Evolutionary conservation across 1,284 basidiomycete species (phyloP).

Genomic region (Sporisorium sorghi): DNA sequence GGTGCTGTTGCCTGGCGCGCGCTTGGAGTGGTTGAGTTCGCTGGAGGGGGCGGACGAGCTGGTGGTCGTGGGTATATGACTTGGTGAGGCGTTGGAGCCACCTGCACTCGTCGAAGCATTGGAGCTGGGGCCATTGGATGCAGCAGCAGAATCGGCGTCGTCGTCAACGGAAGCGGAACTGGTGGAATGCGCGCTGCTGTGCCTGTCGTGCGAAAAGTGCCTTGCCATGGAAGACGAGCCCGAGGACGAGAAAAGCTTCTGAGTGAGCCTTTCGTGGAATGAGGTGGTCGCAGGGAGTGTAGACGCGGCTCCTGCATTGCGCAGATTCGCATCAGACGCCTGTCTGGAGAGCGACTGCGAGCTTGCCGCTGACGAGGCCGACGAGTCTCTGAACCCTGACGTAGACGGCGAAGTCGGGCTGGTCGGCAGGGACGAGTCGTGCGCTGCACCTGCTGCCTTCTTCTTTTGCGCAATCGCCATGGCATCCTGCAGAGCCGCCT

Average conservation of each 20-base stretch:
- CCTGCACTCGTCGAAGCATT: neutral
- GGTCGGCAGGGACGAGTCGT: constrained; percentile 25
- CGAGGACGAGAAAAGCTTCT: constrained; percentile 45
- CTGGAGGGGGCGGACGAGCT: constrained; percentile 1
- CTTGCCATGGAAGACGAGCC: constrained; percentile 32
- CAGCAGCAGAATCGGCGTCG: constrained; percentile 3
- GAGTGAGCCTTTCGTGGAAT: constrained; percentile 44
- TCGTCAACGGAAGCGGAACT: constrained; percentile 37
- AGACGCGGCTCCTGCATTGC: constrained; percentile 3
- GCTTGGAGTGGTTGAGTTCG: constrained; percentile 10
- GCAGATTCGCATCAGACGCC: constrained; percentile 37
- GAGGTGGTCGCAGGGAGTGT: constrained; percentile 20
- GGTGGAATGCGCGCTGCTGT: constrained; percentile 36
- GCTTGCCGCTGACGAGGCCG: constrained; percentile 23
- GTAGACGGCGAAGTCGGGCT: constrained; percentile 17
- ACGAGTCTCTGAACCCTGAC: constrained; percentile 33
- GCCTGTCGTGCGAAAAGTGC: constrained; percentile 41
- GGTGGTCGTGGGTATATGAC: constrained; percentile 5
- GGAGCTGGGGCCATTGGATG: too few relatives aligned
- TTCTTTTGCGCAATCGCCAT: constrained; percentile 26
- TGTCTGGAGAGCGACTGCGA: constrained; percentile 31
- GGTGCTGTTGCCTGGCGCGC: constrained; percentile 44
- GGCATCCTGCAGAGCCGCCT: constrained; percentile 34
- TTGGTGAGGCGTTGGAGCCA: constrained; percentile 11
- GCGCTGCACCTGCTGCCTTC: constrained; percentile 1